Base-by-base conservation (phyloP, 192 early-diverging fungal genomes). In the Funneliformis geosporum region DNA sequence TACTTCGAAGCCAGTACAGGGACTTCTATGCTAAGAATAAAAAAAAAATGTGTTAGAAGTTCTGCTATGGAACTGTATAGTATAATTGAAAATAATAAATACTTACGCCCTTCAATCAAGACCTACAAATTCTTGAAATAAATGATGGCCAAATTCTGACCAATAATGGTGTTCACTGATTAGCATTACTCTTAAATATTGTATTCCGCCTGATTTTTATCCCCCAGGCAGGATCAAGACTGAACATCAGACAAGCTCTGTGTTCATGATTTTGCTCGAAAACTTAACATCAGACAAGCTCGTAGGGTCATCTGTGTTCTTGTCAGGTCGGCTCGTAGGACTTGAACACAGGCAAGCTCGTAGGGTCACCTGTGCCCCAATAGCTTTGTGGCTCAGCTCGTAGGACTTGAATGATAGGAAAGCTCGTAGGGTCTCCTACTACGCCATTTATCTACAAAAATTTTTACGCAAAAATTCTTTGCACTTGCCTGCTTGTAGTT, bases 291-390 rank as follows among this genome's bases (percentile, higher is more conserved):
- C 71, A 73, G 71, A 55, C 71, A 73, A 73, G 42, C 71, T 73
- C 71, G 71, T 27, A 55, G 71, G 71, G 71, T 73, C 71, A 73
- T 55, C 71, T 73, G 47, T 73, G 71, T 73, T 55, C 71, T 73
- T 73, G 44, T 73, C 44, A n/a, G n/a, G 72, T 73, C 47, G 72
- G 47, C 72, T 73, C 6, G 72, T 27, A 73, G 4, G 47, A 25
- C 47, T 73, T 73, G 46, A 73, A 73, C 47, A 73, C 72, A 73
- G 46, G 72, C 10, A 55, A 73, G 71, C 47, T 73, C 71, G 71
- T 27, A 73, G 71, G 71, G 71, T 73, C 71, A 73, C 72, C 47
- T 73, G n/a, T 73, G 72, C 46, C 72, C 72, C 23, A 73, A 73
- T 59, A 73, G 47, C 43, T 73, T 33, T 73, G 14, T 73, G 71